Conservation (phyloP, 345 rosid genomes). For the Heritiera littoralis region DNA sequence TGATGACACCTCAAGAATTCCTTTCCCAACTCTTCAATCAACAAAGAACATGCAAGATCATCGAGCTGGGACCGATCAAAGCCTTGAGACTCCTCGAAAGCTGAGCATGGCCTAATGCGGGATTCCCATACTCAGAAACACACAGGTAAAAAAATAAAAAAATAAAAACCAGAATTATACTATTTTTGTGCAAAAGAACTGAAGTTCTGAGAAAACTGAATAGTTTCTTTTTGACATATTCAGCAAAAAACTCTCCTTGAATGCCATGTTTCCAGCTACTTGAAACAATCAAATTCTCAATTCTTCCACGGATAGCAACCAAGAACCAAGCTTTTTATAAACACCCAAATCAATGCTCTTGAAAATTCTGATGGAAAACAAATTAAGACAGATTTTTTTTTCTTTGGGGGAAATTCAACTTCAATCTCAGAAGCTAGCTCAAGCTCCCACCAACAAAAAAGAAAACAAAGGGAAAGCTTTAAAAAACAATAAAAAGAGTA, state of each 20-base stretch:
- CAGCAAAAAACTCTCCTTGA: not conserved
- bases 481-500: not conserved
- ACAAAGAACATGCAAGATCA: slow-evolving; percentile 7
- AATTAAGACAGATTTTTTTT: not conserved
- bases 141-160: not conserved
- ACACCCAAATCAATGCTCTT: not conserved
- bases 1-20: slow-evolving; percentile 17
- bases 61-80: slow-evolving; percentile 15
- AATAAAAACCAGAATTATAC: not conserved
- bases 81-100: slow-evolving; percentile 5
- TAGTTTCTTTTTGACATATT: not conserved
- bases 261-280: slow-evolving; percentile 7
- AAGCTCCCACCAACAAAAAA: slow-evolving; percentile 2
- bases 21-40: slow-evolving; percentile 12
- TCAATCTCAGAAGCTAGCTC: slow-evolving; percentile 15
- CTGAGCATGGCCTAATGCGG: slow-evolving; percentile 11
- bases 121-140: not conserved
- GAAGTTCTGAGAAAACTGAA: slow-evolving; percentile 10
- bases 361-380: not conserved
- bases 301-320: not conserved
- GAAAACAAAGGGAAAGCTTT: too few relatives aligned
- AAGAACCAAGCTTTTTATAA: not conserved
- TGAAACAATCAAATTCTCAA: not conserved
- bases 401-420: not conserved
- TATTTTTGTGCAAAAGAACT: not conserved